Percentiles rank a stretch among this genome's conserved stretches.
Conservation (phyloP, 345 rosid genomes). For the Aethionema arabicum region DNA sequence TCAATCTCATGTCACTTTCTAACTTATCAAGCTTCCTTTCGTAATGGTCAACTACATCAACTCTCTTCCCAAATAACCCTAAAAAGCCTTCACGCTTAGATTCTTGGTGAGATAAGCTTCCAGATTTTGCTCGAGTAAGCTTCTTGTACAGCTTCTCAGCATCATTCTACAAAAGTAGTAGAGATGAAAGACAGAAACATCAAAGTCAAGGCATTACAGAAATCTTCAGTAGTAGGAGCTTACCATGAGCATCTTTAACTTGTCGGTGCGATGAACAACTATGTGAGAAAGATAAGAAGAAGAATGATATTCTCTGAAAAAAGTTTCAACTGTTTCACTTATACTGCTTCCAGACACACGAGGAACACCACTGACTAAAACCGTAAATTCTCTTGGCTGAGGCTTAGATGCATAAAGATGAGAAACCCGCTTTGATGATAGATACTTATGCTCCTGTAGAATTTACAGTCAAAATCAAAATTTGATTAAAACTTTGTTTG, state of each 20-base stretch:
- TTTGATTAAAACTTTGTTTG: not conserved
- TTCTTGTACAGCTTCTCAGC: constrained; percentile 63
- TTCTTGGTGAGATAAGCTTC: constrained; percentile 34
- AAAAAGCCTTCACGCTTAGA: constrained; percentile 59
- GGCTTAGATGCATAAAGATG: constrained; percentile 72
- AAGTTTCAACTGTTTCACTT: constrained; percentile 66
- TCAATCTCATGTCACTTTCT: constrained; percentile 58
- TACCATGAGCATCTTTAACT: constrained; percentile 66
- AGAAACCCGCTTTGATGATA: constrained; percentile 61
- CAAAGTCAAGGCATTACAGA: not conserved
- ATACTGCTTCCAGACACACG: constrained; percentile 47
- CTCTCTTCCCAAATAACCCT: constrained; percentile 69
- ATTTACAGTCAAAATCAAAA: constrained; percentile 3
- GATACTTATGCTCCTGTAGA: constrained; percentile 67
- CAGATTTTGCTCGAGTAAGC: constrained; percentile 54
- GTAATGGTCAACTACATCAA: constrained; percentile 57
- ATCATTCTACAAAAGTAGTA: constrained; percentile 44
- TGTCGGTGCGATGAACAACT: constrained; percentile 59
- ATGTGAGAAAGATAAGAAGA: constrained; percentile 73
- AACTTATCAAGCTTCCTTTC: constrained; percentile 64
- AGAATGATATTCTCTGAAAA: constrained; percentile 81
- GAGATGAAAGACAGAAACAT: constrained; percentile 14
- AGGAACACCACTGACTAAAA: constrained; percentile 76
- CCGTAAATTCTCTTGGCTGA: constrained; percentile 70
- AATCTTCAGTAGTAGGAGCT: constrained; percentile 28